Base-by-base conservation (phyloP, 805 yeast genomes). In the Monosporozyma aerobia region DNA sequence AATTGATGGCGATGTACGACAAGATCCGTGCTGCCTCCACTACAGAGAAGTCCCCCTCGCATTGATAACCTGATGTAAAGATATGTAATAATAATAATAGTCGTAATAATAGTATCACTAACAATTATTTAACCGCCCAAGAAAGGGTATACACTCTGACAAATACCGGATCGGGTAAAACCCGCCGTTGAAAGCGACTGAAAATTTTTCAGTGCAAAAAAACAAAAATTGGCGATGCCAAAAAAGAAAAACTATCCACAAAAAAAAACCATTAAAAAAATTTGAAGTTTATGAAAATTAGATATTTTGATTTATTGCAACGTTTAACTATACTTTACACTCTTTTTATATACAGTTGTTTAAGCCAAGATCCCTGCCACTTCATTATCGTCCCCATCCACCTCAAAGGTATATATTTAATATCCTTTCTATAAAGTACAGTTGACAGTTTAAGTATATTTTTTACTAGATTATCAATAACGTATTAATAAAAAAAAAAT, bases 1-100 rank as follows among this genome's bases (percentile, higher is more conserved):
- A 85, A 70, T 79, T 89, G 56, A 76, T 77, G 62, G 82, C 79
- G 32, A 89, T 90, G 96, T 90, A 87, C 68, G 75, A 71, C 55
- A 80, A 83, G 68, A 69, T 83, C 32, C 58, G 56, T 9, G 58
- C 56, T 14, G 41, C 57, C 7, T 52, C 29, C 5, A 25, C 44
- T 8, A 35, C 39, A 13, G 44, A 40, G 3, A 40, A 40, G 27
- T 16, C 27, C 14, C 23, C 44, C 13, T 7, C 44, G 25, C 25
- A 40, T 40, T 19, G 44, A 35, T 3, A 3, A 35, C 7, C 4
- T 13, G 13, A 14, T 35, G n/a, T 35, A 35, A 35, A 35, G 39
- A 35, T 35, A 35, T 35, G 39, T 35, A 35, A 35, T 35, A 35
- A 35, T 32, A 32, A 32, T 13, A 27, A 27, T 27, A 27, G 5